A percentile compares a stretch with the other conserved stretches of the same genome.
Conservation (phyloP, 305 asterid genomes). For the Monarda citriodora region DNA sequence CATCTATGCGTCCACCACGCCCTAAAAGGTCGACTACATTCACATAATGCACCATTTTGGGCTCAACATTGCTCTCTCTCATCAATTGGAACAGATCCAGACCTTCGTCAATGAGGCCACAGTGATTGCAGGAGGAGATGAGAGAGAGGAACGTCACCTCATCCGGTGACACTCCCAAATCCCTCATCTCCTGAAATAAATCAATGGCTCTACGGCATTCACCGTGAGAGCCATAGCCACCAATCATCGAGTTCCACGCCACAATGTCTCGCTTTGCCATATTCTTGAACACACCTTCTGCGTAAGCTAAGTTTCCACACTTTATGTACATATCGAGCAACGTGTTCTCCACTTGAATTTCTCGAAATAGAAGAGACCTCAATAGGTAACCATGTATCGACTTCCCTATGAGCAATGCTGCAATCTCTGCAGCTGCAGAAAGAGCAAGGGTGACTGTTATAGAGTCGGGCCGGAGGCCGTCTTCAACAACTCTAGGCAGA, state of each 20-base stretch:
- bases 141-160: constrained; percentile 77
- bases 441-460: constrained; percentile 63
- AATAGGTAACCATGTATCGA: constrained; percentile 54
- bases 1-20: constrained; percentile 56
- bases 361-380: constrained; percentile 38
- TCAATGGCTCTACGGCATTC: constrained; percentile 62
- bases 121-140: constrained; percentile 83
- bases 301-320: constrained; percentile 68
- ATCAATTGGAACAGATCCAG: constrained; percentile 44
- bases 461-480: constrained; percentile 57
- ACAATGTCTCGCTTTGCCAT: constrained; percentile 48
- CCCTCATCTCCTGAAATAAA: constrained; percentile 58
- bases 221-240: constrained; percentile 83
- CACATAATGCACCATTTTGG: constrained; percentile 67
- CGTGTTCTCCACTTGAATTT: constrained; percentile 66
- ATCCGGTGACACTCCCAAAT: constrained; percentile 54
- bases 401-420: constrained; percentile 73
- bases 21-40: constrained; percentile 81
- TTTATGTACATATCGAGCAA: constrained; percentile 79
- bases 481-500: constrained; percentile 53
- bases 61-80: constrained; percentile 55
- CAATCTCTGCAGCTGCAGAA: constrained; percentile 64
- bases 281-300: constrained; percentile 40
- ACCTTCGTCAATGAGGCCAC: constrained; percentile 71
- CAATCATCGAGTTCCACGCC: constrained; percentile 83